Conservation (phyloP, 805 yeast genomes). For the Hanseniaspora valbyensis region DNA sequence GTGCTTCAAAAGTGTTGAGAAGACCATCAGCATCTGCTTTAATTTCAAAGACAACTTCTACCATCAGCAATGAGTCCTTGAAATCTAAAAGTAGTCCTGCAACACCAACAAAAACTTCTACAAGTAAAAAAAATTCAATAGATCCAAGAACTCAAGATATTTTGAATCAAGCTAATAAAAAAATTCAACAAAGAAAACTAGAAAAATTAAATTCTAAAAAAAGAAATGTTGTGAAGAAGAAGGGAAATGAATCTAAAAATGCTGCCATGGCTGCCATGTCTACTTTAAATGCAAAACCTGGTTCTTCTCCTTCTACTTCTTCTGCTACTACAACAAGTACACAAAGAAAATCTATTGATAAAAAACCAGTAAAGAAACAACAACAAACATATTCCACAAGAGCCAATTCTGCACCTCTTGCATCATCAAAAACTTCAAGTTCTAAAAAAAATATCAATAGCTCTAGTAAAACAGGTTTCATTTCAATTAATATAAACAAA, state of each 20-base stretch:
- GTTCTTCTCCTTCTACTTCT: constrained; percentile 19
- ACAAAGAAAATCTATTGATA: neutral
- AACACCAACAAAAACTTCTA: constrained; percentile 1
- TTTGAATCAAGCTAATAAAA: constrained; percentile 25
- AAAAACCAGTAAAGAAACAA: constrained; percentile 11
- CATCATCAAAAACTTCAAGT: constrained; percentile 10
- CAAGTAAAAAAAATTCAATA: constrained; percentile 17
- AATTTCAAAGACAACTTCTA: neutral
- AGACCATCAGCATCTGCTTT: constrained; percentile 21
- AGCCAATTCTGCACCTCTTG: no score
- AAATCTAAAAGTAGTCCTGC: constrained; percentile 1
- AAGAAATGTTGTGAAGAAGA: constrained; percentile 18
- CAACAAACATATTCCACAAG: constrained; percentile 16
- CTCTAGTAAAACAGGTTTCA: constrained; percentile 14
- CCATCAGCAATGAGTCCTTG: neutral
- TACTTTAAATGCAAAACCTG: neutral
- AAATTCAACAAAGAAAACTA: constrained; percentile 20
- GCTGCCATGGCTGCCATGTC: constrained; percentile 20
- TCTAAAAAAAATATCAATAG: constrained; percentile 2
- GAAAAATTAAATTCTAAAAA: constrained; percentile 5
- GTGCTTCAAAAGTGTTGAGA: constrained; percentile 17
- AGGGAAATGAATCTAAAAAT: constrained; percentile 8
- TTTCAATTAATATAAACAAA: neutral
- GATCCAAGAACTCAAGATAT: constrained; percentile 29
- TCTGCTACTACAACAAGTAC: no score